Conservation (phyloP, 2,329 filamentous ascomycete genomes). For the Pseudogymnoascus sp. region DNA sequence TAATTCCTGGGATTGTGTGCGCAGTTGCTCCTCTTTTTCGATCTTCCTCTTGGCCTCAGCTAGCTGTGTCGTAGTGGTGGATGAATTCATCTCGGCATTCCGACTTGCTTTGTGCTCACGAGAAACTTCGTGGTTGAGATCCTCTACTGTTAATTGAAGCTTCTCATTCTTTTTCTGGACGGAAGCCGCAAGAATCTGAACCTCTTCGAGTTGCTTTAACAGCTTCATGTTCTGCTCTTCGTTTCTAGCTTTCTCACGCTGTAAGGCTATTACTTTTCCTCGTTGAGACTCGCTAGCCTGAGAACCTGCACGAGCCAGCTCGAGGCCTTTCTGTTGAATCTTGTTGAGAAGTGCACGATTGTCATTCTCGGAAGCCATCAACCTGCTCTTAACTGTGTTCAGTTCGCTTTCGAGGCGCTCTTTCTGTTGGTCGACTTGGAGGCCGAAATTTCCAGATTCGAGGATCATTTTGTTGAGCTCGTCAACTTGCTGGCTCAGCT, state of each 20-base stretch:
- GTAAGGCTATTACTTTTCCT: conserved; percentile 64
- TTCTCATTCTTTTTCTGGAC: conserved; percentile 95
- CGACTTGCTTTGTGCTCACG: conserved; percentile 83
- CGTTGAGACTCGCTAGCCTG: conserved; percentile 77
- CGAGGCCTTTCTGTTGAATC: conserved; percentile 91
- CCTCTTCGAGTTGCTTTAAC: conserved; percentile 75
- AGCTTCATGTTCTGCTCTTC: conserved; percentile 78
- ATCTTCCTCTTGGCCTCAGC: conserved; percentile 83
- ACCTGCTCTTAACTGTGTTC: conserved; percentile 78
- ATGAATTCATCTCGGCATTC: conserved; percentile 81
- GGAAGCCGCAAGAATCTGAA: conserved; percentile 71
- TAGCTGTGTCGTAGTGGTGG: conserved; percentile 69
- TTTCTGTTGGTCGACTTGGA: conserved; percentile 88
- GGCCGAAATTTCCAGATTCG: conserved; percentile 79
- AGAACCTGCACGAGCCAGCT: conserved; percentile 85
- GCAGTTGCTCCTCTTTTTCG: conserved; percentile 81
- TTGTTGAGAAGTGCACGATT: conserved; percentile 94
- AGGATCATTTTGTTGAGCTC: conserved; percentile 79
- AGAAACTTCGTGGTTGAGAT: conserved; percentile 84
- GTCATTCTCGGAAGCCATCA: conserved; percentile 90
- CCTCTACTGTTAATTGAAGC: conserved; percentile 76
- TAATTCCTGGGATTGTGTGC: conserved; percentile 76
- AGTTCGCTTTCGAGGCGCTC: conserved; percentile 87
- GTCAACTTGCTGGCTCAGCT: conserved; percentile 72
- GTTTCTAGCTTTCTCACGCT: conserved; percentile 70